These are phyloP conservation scores for Papiliotrema terrestris DNA, from an alignment of 1,284 basidiomycete species.

Conservation along the genomic window DNA sequence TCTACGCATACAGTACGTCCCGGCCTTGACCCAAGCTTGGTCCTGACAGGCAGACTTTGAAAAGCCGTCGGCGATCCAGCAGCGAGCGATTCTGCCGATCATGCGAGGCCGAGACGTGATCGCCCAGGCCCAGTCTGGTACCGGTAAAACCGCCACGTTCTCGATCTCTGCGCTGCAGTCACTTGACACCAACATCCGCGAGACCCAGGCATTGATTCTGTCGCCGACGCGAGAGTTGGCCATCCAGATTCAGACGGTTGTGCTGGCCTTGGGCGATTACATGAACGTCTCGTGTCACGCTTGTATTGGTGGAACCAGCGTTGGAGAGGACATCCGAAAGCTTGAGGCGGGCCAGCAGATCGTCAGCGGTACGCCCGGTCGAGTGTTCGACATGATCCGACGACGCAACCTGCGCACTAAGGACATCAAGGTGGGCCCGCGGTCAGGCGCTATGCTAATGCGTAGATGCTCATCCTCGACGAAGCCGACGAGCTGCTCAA, in stretches of 20 bases:
- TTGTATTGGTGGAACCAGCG: conserved; percentile 95
- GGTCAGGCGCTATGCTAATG: background rate
- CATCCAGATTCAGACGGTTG: conserved; percentile 97
- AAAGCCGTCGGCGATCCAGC: conserved; percentile 98
- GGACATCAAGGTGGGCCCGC: conserved; percentile 72
- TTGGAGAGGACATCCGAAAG: conserved; percentile 97
- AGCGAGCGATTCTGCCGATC: conserved; percentile 94
- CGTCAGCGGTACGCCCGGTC: conserved; percentile 94
- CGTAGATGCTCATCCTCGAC: conserved; percentile 88
- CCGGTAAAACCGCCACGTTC: conserved; percentile 99
- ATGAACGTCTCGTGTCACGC: conserved; percentile 99
- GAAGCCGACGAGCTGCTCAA: conserved; percentile 97
- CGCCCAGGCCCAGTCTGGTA: conserved; percentile 98
- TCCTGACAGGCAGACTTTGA: conserved; percentile 72
- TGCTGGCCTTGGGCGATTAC: conserved; percentile 95
- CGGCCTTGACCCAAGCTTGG: background rate
- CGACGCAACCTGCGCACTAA: conserved; percentile 88
- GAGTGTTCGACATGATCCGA: conserved; percentile 99
- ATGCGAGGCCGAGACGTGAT: conserved; percentile 94
- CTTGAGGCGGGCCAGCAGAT: conserved; percentile 98
- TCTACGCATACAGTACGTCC: conserved; percentile 94
- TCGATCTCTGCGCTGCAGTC: conserved; percentile 88
- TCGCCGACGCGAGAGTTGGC: conserved; percentile 93
- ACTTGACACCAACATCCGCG: conserved; percentile 91
- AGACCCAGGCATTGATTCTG: conserved; percentile 94